Conservation (phyloP, 129 eudicot species). For the Chrysanthemum lavandulifolium region DNA sequence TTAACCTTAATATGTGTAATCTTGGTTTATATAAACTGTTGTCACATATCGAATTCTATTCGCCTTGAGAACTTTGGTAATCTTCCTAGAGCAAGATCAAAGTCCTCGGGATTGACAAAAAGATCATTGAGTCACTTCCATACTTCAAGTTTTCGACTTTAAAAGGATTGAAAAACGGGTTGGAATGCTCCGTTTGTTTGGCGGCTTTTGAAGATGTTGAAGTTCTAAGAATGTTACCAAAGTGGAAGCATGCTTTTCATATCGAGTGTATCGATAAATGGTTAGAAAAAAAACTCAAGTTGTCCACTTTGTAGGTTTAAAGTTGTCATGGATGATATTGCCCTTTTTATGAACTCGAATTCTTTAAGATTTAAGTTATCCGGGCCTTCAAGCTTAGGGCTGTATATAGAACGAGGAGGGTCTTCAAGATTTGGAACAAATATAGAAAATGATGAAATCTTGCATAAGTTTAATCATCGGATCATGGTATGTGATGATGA, state of each 20-base stretch:
- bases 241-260: conserved; percentile 83
- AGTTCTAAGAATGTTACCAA: conserved; percentile 60
- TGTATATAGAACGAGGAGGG: conserved; percentile 59
- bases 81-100: conserved; percentile 29
- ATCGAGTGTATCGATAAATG: conserved; percentile 70
- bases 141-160: conserved; percentile 63
- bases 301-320: conserved; percentile 79
- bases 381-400: conserved; percentile 37
- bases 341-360: conserved; percentile 30
- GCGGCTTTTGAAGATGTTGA: conserved; percentile 62
- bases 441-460: conserved; percentile 24
- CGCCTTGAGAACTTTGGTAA: conserved; percentile 24
- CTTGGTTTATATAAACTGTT: conserved; percentile 49
- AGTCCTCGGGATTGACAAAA: conserved; percentile 55
- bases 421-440: conserved; percentile 55
- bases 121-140: conserved; percentile 61
- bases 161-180: conserved; percentile 57
- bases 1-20: conserved; percentile 49
- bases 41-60: conserved; percentile 25
- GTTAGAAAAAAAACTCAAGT: conserved; percentile 74
- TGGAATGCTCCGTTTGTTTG: conserved; percentile 80
- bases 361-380: conserved; percentile 50
- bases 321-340: conserved; percentile 50
- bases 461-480: conserved; percentile 65
- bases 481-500: conserved; percentile 47